Conservation (phyloP, 805 yeast genomes). For the Dipodascus geniculatus region DNA sequence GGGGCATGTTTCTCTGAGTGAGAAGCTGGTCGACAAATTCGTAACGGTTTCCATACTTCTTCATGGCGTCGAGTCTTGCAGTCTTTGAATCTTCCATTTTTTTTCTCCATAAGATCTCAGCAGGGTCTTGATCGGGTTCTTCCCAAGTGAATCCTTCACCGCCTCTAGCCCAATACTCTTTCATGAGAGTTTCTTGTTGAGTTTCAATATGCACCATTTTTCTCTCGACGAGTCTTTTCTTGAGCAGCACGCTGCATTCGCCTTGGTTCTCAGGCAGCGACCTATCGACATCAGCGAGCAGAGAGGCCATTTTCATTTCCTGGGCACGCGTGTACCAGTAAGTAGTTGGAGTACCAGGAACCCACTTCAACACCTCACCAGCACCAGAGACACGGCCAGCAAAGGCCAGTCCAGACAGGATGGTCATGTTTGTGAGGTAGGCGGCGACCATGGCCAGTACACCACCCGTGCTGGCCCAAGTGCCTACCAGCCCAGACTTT, state of each 20-base stretch:
- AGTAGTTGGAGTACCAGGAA: conserved; percentile 49
- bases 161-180: conserved; percentile 79
- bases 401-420: conserved; percentile 36
- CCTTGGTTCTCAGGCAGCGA: conserved; percentile 30
- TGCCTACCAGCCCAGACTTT: conserved; percentile 29
- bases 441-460: conserved; percentile 38
- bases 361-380: conserved; percentile 49
- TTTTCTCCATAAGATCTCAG: conserved; percentile 34
- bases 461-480: conserved; percentile 26
- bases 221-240: conserved; percentile 23
- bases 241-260: conserved; percentile 25
- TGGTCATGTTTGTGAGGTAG: conserved; percentile 37
- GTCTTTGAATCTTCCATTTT: conserved; percentile 18
- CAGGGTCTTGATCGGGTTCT: conserved; percentile 87
- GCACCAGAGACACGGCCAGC: conserved; percentile 40
- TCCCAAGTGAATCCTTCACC: conserved; percentile 85
- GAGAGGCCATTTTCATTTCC: conserved; percentile 54
- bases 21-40: conserved; percentile 8
- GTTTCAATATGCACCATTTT: conserved; percentile 34
- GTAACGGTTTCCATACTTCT: not conserved
- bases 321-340: conserved; percentile 57
- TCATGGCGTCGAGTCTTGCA: conserved; percentile 12
- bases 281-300: conserved; percentile 55
- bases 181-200: conserved; percentile 53
- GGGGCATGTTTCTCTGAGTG: conserved; percentile 17